Conservation (phyloP, 2,329 filamentous ascomycete genomes). For the Botryotinia globosa region DNA sequence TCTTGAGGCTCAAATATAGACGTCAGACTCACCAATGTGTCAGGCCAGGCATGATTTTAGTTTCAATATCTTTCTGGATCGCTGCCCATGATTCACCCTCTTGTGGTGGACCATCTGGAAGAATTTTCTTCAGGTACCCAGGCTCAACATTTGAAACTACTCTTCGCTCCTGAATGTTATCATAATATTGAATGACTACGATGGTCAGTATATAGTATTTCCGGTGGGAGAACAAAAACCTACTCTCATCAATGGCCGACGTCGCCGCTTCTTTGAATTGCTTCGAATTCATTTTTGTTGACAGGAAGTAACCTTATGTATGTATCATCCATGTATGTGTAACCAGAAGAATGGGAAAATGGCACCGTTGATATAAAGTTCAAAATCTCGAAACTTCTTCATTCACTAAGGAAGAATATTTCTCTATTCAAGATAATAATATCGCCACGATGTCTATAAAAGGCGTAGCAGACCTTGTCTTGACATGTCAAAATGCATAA, state of each 20-base stretch:
- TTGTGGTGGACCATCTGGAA: constrained; percentile 65
- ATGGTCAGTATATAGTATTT: constrained; percentile 20
- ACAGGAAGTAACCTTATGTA: neutral
- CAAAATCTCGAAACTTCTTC: too few species aligned
- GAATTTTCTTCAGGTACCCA: constrained; percentile 78
- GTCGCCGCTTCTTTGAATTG: constrained; percentile 77
- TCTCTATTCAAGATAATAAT: neutral
- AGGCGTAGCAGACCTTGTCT: neutral
- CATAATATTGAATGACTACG: constrained; percentile 79
- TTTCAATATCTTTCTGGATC: constrained; percentile 80
- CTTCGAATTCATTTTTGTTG: constrained; percentile 66
- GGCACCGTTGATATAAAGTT: neutral
- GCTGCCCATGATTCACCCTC: constrained; percentile 70
- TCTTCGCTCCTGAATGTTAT: constrained; percentile 64
- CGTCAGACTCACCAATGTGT: constrained; percentile 68
- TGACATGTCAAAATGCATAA: neutral
- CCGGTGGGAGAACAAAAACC: constrained; percentile 36
- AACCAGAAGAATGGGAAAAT: neutral
- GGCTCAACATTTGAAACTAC: constrained; percentile 78
- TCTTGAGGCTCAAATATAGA: neutral
- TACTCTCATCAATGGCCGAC: constrained; percentile 79
- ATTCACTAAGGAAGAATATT: neutral
- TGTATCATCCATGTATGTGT: neutral
- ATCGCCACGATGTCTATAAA: neutral
- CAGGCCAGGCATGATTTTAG: constrained; percentile 84